Percentiles rank a stretch among this genome's conserved stretches.
These are phyloP conservation scores for Paulownia fortunei DNA, from an alignment of 257 asterid genomes.

Conservation along the genomic window DNA sequence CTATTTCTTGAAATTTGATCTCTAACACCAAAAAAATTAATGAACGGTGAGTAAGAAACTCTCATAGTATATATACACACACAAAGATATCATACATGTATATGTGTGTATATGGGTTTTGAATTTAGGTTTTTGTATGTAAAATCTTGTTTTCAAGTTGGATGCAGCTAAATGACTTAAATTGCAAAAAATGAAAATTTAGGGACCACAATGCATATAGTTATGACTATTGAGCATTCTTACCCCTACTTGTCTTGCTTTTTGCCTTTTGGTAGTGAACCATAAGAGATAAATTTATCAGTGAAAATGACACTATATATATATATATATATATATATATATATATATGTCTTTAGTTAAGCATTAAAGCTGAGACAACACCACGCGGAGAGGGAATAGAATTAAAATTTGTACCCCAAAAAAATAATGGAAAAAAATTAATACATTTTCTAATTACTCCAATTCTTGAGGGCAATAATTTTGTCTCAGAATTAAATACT, in stretches of 20 bases:
- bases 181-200: neutral
- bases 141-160: neutral
- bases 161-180: slow-evolving; percentile 10
- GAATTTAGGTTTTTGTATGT: neutral
- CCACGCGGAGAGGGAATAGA: neutral
- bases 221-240: neutral
- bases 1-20: too few relatives aligned
- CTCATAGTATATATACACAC: neutral
- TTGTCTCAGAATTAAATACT: neutral
- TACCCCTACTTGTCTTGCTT: neutral
- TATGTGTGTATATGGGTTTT: neutral
- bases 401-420: neutral
- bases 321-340: too few relatives aligned
- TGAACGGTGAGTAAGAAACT: neutral
- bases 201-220: slow-evolving; percentile 16
- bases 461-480: neutral
- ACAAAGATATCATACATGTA: neutral
- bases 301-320: slow-evolving; percentile 11
- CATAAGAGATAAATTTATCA: neutral
- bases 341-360: neutral
- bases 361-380: slow-evolving; percentile 25
- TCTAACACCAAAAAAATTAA: neutral
- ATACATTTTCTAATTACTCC: neutral
- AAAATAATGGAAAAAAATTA: neutral
- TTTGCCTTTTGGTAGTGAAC: neutral